Conservation (phyloP, 2,329 filamentous ascomycete genomes). For the Ramichloridium luteum region DNA sequence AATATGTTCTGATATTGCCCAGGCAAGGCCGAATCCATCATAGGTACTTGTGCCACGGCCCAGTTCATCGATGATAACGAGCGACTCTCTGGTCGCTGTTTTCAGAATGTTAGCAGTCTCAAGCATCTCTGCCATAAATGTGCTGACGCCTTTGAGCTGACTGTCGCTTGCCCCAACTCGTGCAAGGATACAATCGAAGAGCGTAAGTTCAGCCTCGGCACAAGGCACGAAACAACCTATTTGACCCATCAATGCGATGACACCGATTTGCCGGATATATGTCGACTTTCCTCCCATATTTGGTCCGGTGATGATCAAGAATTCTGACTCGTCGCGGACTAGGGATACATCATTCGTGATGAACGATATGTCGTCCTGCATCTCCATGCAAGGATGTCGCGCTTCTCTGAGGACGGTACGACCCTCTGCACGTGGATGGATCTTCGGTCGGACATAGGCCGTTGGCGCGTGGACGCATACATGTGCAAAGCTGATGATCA, state of each 20-base stretch:
- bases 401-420: slow-evolving; percentile 86
- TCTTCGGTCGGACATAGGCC: slow-evolving; percentile 79
- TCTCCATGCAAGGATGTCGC: slow-evolving; percentile 93
- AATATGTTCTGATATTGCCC: slow-evolving; percentile 97
- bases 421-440: slow-evolving; percentile 77
- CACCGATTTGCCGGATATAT: slow-evolving; percentile 93
- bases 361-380: slow-evolving; percentile 97
- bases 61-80: slow-evolving; percentile 97
- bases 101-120: slow-evolving; percentile 98
- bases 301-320: slow-evolving; percentile 91
- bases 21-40: slow-evolving; percentile 95
- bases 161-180: slow-evolving; percentile 92
- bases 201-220: slow-evolving; percentile 75
- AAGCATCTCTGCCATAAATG: slow-evolving; percentile 99
- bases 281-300: slow-evolving; percentile 99
- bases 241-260: slow-evolving; percentile 94
- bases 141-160: slow-evolving; percentile 93
- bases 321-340: slow-evolving; percentile 65
- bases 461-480: slow-evolving; percentile 85
- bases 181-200: slow-evolving; percentile 94
- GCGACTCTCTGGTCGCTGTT: slow-evolving; percentile 82
- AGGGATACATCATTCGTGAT: slow-evolving; percentile 94
- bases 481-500: slow-evolving; percentile 88
- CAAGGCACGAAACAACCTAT: slow-evolving; percentile 94
- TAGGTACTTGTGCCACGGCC: slow-evolving; percentile 95